Evolutionary conservation across 768 basidiomycete genomes (phyloP).

Genomic region (Chalciporus pseudorubinellus): DNA sequence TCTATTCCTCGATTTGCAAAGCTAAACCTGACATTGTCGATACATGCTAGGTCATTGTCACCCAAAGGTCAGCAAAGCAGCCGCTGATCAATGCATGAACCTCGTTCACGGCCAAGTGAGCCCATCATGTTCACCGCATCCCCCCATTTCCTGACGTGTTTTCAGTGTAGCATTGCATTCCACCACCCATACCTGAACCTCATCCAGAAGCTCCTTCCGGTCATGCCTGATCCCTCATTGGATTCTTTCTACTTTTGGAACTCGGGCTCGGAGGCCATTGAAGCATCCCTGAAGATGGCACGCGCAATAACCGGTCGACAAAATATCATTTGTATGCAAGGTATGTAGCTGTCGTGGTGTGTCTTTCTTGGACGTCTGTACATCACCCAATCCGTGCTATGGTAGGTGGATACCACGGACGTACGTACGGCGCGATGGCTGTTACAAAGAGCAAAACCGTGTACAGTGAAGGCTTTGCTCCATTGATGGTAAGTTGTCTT

Average conservation of each 20-base stretch:
- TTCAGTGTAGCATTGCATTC: slow-evolving; percentile 87
- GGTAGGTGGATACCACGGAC: slow-evolving; percentile 83
- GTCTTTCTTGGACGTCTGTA: not conserved
- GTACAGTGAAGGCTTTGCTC: slow-evolving; percentile 75
- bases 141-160: not conserved
- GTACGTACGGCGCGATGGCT: slow-evolving; percentile 91
- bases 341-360: slow-evolving; percentile 30
- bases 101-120: slow-evolving; percentile 76
- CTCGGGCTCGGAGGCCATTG: slow-evolving; percentile 92
- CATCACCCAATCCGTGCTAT: not conserved
- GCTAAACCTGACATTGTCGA: not conserved
- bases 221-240: slow-evolving; percentile 88
- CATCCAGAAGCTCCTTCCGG: slow-evolving; percentile 77
- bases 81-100: slow-evolving; percentile 82
- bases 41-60: slow-evolving; percentile 72
- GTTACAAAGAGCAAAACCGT: slow-evolving; percentile 93
- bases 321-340: slow-evolving; percentile 92
- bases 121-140: not conserved
- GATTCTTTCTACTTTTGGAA: slow-evolving; percentile 98
- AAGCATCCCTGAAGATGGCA: slow-evolving; percentile 87
- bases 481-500: slow-evolving; percentile 67
- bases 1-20: not conserved
- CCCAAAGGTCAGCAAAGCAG: slow-evolving; percentile 80
- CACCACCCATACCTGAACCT: slow-evolving; percentile 84
- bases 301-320: slow-evolving; percentile 74